A percentile compares a stretch with the other conserved stretches of the same genome.
These are phyloP conservation scores for Hanseniaspora taiwanica DNA, from an alignment of 805 yeast species.

Conservation along the genomic window DNA sequence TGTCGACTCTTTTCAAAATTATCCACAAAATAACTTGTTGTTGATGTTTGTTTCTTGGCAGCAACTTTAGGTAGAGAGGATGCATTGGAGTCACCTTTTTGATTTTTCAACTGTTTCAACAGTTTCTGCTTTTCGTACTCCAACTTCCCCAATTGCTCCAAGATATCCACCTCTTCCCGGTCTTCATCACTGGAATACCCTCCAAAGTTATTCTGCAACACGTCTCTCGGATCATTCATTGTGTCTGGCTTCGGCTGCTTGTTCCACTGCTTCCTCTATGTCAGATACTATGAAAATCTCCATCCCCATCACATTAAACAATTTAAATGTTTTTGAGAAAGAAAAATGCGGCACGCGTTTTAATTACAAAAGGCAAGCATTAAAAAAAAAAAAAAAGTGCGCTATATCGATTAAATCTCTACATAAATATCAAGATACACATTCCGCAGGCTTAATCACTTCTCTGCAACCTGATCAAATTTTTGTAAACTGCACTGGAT, in stretches of 20 bases:
- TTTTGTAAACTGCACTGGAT: constrained; percentile 4
- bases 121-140: constrained; percentile 18
- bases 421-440: too few relatives aligned
- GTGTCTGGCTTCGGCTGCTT: neutral
- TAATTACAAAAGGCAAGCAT: too few relatives aligned
- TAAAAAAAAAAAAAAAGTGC: too few relatives aligned
- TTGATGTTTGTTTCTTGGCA: constrained; percentile 3
- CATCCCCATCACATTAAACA: too few relatives aligned
- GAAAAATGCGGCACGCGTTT: too few relatives aligned
- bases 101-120: constrained; percentile 4
- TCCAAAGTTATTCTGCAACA: constrained; percentile 10
- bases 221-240: constrained; percentile 21
- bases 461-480: constrained; percentile 4
- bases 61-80: constrained; percentile 2
- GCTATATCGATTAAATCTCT: too few relatives aligned
- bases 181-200: constrained; percentile 14
- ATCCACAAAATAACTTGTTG: constrained; percentile 24
- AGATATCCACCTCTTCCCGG: constrained; percentile 12
- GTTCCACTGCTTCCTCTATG: too few relatives aligned
- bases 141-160: constrained; percentile 14
- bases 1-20: constrained; percentile 16
- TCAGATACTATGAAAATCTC: too few relatives aligned
- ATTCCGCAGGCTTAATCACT: too few relatives aligned
- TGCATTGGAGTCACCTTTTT: constrained; percentile 9
- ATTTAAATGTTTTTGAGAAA: too few relatives aligned